Evolutionary conservation across 257 asterid species (phyloP), one percentile per base, ranked within the genome.

Genomic region (Penstemon newberryi): DNA sequence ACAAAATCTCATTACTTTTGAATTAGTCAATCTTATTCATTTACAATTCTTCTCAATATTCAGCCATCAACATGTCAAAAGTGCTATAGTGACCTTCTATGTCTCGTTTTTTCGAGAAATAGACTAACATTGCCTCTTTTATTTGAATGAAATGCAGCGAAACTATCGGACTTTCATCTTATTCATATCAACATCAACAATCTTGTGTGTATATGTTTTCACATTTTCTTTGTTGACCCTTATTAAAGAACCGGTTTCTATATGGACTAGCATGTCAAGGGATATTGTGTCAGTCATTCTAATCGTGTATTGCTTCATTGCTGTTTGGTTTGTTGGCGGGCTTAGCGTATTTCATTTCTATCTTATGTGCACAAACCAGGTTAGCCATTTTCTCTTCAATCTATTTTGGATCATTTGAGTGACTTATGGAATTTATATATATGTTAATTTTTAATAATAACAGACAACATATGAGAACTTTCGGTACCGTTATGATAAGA

Each of bases 401-500:
- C 1, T 25, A 51, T 7, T 55, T 44, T 65, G 43, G 59, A 51
- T 50, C 45, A 40, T 8, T 8, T 25, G 50, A 19, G 65, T 58
- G 50, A 58, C 59, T 58, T 58, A 25, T 13, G 58, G 7, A 50
- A 12, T n/a, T 61, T 19, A 11, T 53, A 7, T 3, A 19, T n/a
- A 8, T 33, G 25, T 8, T n/a, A n/a, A 41, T 6, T 4, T 51
- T 52, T 63, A 50, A 19, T 39, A 66, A 25, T 74, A 67, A 70
- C 96, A 92, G 96, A 92, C 96, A 7, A 92, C 97, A 0, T 89
- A 92, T 65, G 97, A 89, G 76, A 92, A 83, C 87, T 92, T 92
- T 72, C 80, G 95, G 45, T 89, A 86, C 72, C 93, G 91, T 57
- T 89, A 92, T 66, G 97, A 92, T 41, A 87, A 77, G 89, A 87